phyloP scores from a whole-genome alignment of 2,329 filamentous ascomycete genomes.

The Ophiosphaerella herpotricha region DNA sequence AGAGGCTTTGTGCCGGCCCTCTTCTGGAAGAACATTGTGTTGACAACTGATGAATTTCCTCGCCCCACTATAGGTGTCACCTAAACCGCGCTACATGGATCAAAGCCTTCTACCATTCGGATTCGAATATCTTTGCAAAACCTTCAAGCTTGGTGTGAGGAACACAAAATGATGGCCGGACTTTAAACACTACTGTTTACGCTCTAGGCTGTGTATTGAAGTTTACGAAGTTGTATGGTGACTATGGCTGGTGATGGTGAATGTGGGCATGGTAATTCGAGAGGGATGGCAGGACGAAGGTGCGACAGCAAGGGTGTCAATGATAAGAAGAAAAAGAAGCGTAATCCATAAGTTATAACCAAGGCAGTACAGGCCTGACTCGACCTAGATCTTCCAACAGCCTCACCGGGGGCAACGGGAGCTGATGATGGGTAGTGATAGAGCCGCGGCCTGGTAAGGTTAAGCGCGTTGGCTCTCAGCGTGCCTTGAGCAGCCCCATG shows the following conservation, averaged over 20 bases:
- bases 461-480: slow-evolving; percentile 16
- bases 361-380: slow-evolving; percentile 15
- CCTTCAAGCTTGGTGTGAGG: too few relatives aligned
- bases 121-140: too few relatives aligned
- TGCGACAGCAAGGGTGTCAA: slow-evolving; percentile 19
- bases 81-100: too few relatives aligned
- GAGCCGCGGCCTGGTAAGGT: slow-evolving; percentile 12
- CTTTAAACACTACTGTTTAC: too few relatives aligned
- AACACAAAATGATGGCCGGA: too few relatives aligned
- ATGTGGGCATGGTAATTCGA: slow-evolving; percentile 17
- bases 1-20: slow-evolving; percentile 23
- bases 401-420: slow-evolving; percentile 20
- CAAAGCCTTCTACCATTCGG: too few relatives aligned
- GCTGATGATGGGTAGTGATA: slow-evolving; percentile 14
- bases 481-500: slow-evolving; percentile 8
- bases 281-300: slow-evolving; percentile 2
- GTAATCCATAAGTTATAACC: slow-evolving; percentile 15
- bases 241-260: not conserved
- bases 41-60: not conserved
- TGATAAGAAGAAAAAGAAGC: slow-evolving; percentile 15
- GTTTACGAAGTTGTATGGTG: slow-evolving; percentile 2
- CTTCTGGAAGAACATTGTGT: slow-evolving; percentile 26
- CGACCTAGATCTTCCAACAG: slow-evolving; percentile 16
- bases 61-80: too few relatives aligned
- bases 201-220: too few relatives aligned